Evolutionary conservation across 495 filamentous ascomycete species (phyloP), one percentile per base, ranked within the genome.

Genomic region (Penicillium crystallinum): DNA sequence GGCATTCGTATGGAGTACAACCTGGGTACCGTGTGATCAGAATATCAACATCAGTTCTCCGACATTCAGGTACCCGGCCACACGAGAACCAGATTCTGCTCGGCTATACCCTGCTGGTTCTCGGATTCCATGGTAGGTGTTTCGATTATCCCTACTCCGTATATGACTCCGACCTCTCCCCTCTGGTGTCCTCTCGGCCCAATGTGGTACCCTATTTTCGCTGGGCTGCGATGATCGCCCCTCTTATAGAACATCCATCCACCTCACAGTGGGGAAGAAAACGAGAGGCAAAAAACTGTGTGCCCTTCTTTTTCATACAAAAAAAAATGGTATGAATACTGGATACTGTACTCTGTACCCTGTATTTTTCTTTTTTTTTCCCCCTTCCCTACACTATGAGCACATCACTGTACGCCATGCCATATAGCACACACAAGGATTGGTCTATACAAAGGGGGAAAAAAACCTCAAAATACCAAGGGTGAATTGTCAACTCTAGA

Each of bases 141-240:
- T n/a, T n/a, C n/a, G 14, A 18, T 21, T 23, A 15, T 34, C 23
- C 17, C 35, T 46, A 10, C 18, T 41, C 39, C n/a, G 4, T 1
- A 17, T 15, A 11, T 22, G 8, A 39, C 56, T 56, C 49, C n/a
- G 19, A 38, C 42, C 54, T 41, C 46, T 30, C 48, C 15, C 27
- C 21, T 35, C 7, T 18, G 35, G 17, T 18, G 43, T 7, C 7
- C 21, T 22, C 35, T 50, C 38, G 39, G 39, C 22, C 39, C 22
- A 42, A 25, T 44, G n/a, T 3, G 25, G 27, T 48, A 36, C 21
- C 45, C 40, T 37, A 17, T 43, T 48, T 64, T 64, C 54, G 47
- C 59, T 59, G 56, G 52, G 55, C 51, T 41, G 36, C 43, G 56
- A 61, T 65, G 65, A 68, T 68, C 65, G 57, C 42, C 64, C 56